Base-by-base conservation (phyloP, 2,329 filamentous ascomycete genomes). In the Diaporthe nobilis region DNA sequence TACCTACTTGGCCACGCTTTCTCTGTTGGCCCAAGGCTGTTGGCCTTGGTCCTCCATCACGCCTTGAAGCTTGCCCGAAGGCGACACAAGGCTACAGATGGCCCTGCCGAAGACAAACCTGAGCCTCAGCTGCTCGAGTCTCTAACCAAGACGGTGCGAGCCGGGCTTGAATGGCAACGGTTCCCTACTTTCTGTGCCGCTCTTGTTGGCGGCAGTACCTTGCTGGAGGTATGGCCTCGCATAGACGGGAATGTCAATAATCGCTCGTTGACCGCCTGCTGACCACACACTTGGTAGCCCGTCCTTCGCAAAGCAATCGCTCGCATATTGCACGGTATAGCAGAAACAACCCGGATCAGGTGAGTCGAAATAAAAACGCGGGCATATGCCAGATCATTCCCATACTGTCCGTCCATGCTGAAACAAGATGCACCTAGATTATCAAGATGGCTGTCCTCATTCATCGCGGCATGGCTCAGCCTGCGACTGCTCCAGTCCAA, bases 101-200 rank as follows among this genome's bases (percentile, higher is more conserved):
- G 83, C 78, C 74, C 80, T 76, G 77, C 78, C 72, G 34, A 80
- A 42, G 79, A 82, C 28, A 78, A 75, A n/a, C 79, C 84, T 20
- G 78, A 81, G 44, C 75, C 79, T 25, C 79, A 81, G 20, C 85
- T 87, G 72, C 75, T 81, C 22, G 81, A 79, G 20, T 84, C 82
- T 67, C 80, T 85, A 79, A 81, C 72, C 72, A 84, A 80, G 58
- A 88, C 91, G 74, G 80, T 92, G 47, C 83, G 83, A 55, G 86
- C 86, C 10, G 90, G 89, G 3, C 82, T 92, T 22, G 89, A 90
- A 60, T 83, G 85, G 73, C 87, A 88, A 76, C 86, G 90, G 12
- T 93, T 93, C 79, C 90, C 91, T 58, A 86, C 90, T 5, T 93
- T 93, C 80, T 93, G 91, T 81, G 91, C 90, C 10, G 85, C 87